Base-by-base conservation (phyloP, 2,329 filamentous ascomycete genomes). In the Penicillium thymicola region DNA sequence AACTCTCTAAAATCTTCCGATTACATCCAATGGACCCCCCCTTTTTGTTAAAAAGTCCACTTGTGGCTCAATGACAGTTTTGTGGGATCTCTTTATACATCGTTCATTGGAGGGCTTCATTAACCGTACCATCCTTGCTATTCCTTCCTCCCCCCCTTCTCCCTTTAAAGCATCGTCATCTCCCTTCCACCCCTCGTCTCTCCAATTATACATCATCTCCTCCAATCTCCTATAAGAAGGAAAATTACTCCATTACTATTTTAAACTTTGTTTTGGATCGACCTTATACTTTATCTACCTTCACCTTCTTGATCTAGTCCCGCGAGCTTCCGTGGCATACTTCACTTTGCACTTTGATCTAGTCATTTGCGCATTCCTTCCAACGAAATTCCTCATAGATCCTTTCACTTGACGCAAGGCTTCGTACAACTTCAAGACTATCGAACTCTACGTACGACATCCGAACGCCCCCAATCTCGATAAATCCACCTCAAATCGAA, bases 101-200 rank as follows among this genome's bases (percentile, higher is more conserved):
- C 53, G 49, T 55, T 54, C 59, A 66, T 65, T 66, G 63, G 64
- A 64, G 54, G 59, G 59, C 54, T 46, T 53, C 34, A 61, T 59
- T 54, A 51, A 61, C 61, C 63, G 62, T 65, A 57, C 62, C 58
- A 42, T 63, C 57, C 45, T 58, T 52, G 41, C 51, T 57, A 18
- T 58, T 59, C 52, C 60, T 62, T 43, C 56, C 59, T 45, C 62
- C 58, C 58, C 62, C 65, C 47, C 21, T 21, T 13, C 11, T 55
- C 66, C 63, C 54, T 52, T 51, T 5, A 40, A 51, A 44, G n/a
- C 34, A 30, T 60, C 60, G 55, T 65, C 60, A 63, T 56, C 64
- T 63, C 58, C 59, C 58, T 58, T 58, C 49, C 51, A 61, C 59
- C 59, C 59, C 62, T 63, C 62, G 51, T 54, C 59, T 54, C 54